Base-by-base conservation (phyloP, 1,284 basidiomycete species). In the Chondrostereum purpureum region DNA sequence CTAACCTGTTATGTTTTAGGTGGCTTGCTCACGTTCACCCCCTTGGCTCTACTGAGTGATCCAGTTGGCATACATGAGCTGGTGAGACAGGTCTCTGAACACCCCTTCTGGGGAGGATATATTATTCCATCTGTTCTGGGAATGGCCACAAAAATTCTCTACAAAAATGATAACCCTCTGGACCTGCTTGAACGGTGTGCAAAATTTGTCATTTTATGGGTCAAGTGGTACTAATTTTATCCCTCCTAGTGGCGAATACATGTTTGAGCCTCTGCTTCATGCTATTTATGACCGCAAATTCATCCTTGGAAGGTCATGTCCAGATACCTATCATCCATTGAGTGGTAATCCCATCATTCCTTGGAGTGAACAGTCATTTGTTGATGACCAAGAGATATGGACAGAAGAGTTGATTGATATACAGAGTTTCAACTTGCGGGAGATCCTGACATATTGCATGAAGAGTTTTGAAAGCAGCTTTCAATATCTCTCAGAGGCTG, bases 61-160 rank as follows among this genome's bases (percentile, higher is more conserved):
- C 72, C 75, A 2, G 43, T 66, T 34, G 69, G 64, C 11, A 59
- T 75, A 3, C 58, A 66, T 42, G 55, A 70, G 16, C 59, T 70
- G 17, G 74, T 87, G 31, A 61, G 57, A 21, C 64, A 73, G 50
- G 59, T 81, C 6, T 59, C 68, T 46, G 64, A 71, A 24, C 83
- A 87, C 56, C 80, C 78, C 21, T 55, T 82, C 11, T 88, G 84
- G 83, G 62, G 65, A 12, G 75, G 73, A 40, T 86, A 81, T 54
- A 62, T 88, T 23, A 55, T 77, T 5, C 83, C 83, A 11, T 69
- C 70, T 43, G 75, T 75, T 11, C 60, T 86, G 20, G 83, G 77
- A 41, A 63, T 77, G 54, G 66, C 64, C 10, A 58, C 65, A 24
- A 63, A 55, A 24, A 10, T 62, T 13, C 55, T 63, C 36, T 57